phyloP scores from a whole-genome alignment of 2,329 filamentous ascomycete genomes.

The Drechslera avenae region DNA sequence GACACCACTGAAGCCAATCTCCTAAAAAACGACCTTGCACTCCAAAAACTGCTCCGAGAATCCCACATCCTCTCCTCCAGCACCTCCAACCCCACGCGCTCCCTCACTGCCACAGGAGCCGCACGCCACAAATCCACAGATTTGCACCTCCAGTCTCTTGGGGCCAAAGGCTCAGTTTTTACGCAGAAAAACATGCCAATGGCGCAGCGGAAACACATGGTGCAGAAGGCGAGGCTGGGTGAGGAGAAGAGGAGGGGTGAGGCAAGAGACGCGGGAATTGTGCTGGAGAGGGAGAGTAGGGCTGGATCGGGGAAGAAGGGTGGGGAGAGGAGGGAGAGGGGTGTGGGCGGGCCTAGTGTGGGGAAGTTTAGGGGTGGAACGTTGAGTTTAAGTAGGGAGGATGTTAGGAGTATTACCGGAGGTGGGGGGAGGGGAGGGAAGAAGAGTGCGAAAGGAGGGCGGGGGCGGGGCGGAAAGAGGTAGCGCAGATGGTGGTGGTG shows the following conservation, averaged over 20 bases:
- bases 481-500: neutral
- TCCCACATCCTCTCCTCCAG: slow-evolving; percentile 77
- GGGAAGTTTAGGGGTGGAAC: slow-evolving; percentile 81
- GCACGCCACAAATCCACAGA: slow-evolving; percentile 83
- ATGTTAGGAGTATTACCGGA: slow-evolving; percentile 68
- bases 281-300: slow-evolving; percentile 69
- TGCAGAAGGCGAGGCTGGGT: slow-evolving; percentile 64
- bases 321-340: slow-evolving; percentile 43
- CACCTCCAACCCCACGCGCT: slow-evolving; percentile 44
- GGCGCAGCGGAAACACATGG: slow-evolving; percentile 83
- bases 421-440: slow-evolving; percentile 55
- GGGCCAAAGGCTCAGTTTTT: slow-evolving; percentile 75
- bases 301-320: slow-evolving; percentile 50
- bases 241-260: slow-evolving; percentile 76
- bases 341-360: slow-evolving; percentile 74
- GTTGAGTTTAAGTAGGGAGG: slow-evolving; percentile 76
- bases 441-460: neutral
- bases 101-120: slow-evolving; percentile 61
- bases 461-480: slow-evolving; percentile 16
- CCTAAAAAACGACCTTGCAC: slow-evolving; percentile 87
- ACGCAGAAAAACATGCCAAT: slow-evolving; percentile 89
- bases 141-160: slow-evolving; percentile 79
- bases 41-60: slow-evolving; percentile 88
- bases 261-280: slow-evolving; percentile 87
- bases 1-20: slow-evolving; percentile 67